Conservation (phyloP, 2,329 filamentous ascomycete genomes). For the Ceratocystis harringtonii region DNA sequence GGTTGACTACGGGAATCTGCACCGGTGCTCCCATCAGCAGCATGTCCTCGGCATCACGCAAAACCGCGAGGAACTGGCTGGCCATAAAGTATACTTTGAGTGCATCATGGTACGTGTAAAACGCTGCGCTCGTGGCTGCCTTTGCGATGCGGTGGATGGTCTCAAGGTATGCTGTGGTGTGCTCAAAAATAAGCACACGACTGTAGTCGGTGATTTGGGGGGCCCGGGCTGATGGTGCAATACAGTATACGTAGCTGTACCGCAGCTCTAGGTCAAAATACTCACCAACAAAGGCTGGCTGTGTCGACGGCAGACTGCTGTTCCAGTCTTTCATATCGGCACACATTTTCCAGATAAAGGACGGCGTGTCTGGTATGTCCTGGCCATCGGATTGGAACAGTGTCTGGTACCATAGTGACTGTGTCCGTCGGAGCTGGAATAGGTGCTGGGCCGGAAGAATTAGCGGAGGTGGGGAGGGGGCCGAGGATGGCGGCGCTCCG, state of each 20-base stretch:
- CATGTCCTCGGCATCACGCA: slow-evolving; percentile 42
- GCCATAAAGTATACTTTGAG: slow-evolving; percentile 67
- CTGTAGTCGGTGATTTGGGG: slow-evolving; percentile 62
- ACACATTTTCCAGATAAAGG: slow-evolving; percentile 63
- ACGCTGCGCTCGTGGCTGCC: slow-evolving; percentile 43
- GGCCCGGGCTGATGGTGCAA: slow-evolving; percentile 63
- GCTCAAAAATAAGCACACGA: slow-evolving; percentile 70
- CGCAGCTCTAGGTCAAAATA: slow-evolving; percentile 78
- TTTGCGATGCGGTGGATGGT: slow-evolving; percentile 54
- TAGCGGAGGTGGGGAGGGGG: slow-evolving; percentile 31
- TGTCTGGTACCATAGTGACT: slow-evolving; percentile 81
- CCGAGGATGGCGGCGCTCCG: slow-evolving; percentile 28
- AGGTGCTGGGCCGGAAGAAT: slow-evolving; percentile 56
- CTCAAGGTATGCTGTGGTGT: slow-evolving; percentile 67
- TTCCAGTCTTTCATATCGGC: slow-evolving; percentile 69
- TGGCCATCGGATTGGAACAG: slow-evolving; percentile 65
- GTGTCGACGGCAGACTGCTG: slow-evolving; percentile 52
- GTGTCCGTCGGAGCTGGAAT: slow-evolving; percentile 68
- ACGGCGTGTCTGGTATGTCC: slow-evolving; percentile 51
- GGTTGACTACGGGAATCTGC: slow-evolving; percentile 29
- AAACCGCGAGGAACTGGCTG: slow-evolving; percentile 45
- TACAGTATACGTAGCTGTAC: slow-evolving; percentile 81
- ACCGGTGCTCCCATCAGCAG: slow-evolving; percentile 35
- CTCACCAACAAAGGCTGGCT: slow-evolving; percentile 50
- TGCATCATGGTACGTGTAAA: slow-evolving; percentile 78